Base-by-base conservation (phyloP, 2,329 filamentous ascomycete genomes). In the Pyrenophora teres region DNA sequence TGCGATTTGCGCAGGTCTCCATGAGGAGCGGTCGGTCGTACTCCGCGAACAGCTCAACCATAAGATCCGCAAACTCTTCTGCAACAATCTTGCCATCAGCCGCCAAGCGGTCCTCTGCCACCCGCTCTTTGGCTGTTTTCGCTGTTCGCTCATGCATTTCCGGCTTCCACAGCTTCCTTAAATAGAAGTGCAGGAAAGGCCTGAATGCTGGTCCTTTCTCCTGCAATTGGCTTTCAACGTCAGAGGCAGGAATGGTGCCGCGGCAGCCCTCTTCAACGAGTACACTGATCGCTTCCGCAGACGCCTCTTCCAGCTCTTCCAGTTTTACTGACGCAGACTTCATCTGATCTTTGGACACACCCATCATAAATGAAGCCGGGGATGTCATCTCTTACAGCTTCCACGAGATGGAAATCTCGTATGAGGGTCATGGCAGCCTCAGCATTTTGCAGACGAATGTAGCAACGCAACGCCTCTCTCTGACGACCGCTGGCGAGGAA, bases 191-290 rank as follows among this genome's bases (percentile, higher is more conserved):
- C 0, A 96, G 82, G 68, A 96, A 97, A 0, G 90, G 78, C 43
- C 85, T 79, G 43, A 89, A 78, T 2, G 61, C 56, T 4, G 64
- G 77, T 15, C 57, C 57, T 40, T 57, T 60, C 16, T 80, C 79
- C 62, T 87, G 80, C 2, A 99, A 79, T 69, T 97, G 92, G 4
- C 81, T 77, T 2, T 97, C 87, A 2, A 99, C 92, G 2, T 86
- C 82, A 3, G 85, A 81, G 0, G 92, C 89, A 23, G 83, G 85
- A 13, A 97, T 87, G 21, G 96, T 87, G 0, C 94, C 94, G 52
- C 93, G 89, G 58, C 92, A 88, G 0, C 92, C 92, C 74, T 97
- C 93, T 42, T 95, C 88, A 0, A 96, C 92, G 4, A 99, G 85
- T 6, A 97, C 77, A 1, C 86, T 86, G 44, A 97, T 89, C 1